Evolutionary conservation across 2,329 filamentous ascomycete species (phyloP).

Genomic region (Talaromyces piceae): DNA sequence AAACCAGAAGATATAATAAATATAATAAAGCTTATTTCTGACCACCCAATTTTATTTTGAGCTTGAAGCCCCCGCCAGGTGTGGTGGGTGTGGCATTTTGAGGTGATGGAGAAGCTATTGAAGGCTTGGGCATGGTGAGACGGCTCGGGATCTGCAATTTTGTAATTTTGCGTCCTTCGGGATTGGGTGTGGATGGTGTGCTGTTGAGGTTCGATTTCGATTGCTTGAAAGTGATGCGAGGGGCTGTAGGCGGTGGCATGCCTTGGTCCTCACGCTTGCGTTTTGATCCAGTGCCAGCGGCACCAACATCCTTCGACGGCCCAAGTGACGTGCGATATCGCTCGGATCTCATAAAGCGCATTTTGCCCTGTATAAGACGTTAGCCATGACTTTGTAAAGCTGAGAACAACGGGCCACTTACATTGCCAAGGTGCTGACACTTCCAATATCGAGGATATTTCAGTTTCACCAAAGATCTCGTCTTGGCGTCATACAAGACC

Average conservation of each 20-base stretch:
- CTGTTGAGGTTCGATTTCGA: constrained; percentile 31
- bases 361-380: constrained; percentile 28
- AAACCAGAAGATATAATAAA: too few species aligned
- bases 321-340: constrained; percentile 31
- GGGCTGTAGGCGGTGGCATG: constrained; percentile 24
- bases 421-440: constrained; percentile 46
- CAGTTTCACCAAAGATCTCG: constrained; percentile 43
- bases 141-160: constrained; percentile 29
- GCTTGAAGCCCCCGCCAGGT: constrained; percentile 31
- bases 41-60: constrained; percentile 35
- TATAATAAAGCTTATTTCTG: too few species aligned
- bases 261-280: constrained; percentile 34
- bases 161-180: constrained; percentile 17
- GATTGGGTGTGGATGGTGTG: constrained; percentile 18
- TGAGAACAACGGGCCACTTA: constrained; percentile 16
- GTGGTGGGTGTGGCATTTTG: constrained; percentile 25
- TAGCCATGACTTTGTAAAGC: not conserved
- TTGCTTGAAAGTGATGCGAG: constrained; percentile 37
- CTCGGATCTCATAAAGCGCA: constrained; percentile 36
- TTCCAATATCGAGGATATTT: constrained; percentile 53
- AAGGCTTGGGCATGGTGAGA: constrained; percentile 21
- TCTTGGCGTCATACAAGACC: constrained; percentile 48
- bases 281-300: constrained; percentile 19
- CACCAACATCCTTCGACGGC: constrained; percentile 21
- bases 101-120: constrained; percentile 20